These are phyloP conservation scores for Apiospora malaysiana DNA, from an alignment of 2,329 filamentous ascomycete species.

Conservation along the genomic window DNA sequence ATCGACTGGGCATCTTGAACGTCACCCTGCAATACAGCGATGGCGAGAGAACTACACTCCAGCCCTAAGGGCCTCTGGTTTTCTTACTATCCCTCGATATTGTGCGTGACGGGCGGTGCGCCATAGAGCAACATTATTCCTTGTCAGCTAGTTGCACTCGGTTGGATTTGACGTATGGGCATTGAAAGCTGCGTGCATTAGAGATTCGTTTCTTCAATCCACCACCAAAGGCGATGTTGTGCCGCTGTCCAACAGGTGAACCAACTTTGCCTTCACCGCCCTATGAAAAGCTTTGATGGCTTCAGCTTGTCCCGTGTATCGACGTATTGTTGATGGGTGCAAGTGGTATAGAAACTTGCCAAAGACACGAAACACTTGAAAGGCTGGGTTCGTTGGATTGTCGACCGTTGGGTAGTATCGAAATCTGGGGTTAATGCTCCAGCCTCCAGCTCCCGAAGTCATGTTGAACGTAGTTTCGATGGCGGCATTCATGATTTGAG, in stretches of 20 bases:
- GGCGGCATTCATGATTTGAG: conserved; percentile 16
- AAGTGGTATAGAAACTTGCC: background rate
- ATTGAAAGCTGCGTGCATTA: background rate
- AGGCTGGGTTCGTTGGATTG: background rate
- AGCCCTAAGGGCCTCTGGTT: background rate
- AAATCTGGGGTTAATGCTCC: conserved; percentile 24
- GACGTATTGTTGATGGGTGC: background rate
- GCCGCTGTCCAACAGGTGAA: background rate
- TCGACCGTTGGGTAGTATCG: conserved; percentile 25
- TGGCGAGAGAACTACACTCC: background rate
- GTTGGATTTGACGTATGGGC: background rate
- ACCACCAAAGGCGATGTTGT: background rate
- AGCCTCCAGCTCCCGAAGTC: conserved; percentile 24
- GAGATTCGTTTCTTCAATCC: background rate
- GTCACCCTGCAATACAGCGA: background rate
- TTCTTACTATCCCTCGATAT: background rate
- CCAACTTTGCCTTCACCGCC: background rate
- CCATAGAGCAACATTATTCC: background rate
- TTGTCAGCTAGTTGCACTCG: background rate
- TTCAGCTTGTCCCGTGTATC: background rate
- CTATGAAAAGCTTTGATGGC: background rate
- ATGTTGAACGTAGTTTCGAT: conserved; percentile 21
- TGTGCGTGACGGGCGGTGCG: background rate
- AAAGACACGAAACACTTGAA: background rate
- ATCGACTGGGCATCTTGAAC: background rate